Base-by-base conservation (phyloP, 345 rosid genomes). In the Eucalyptus cloeziana region DNA sequence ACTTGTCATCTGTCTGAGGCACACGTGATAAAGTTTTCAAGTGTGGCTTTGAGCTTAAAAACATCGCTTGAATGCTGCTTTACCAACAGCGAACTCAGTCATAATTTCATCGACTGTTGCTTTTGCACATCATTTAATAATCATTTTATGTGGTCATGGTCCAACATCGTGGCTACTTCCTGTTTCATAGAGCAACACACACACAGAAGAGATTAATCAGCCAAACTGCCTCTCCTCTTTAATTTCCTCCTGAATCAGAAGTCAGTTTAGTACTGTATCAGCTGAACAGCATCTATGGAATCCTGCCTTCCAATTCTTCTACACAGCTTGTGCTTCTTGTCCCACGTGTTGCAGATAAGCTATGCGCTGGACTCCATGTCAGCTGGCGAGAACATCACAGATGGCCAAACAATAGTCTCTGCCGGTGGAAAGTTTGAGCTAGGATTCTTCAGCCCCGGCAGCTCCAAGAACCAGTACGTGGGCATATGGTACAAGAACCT, bases 401-500 rank as follows among this genome's bases (percentile, higher is more conserved):
- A 86, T 40, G 87, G 64, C 33, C 87, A 89, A 10, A 89, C 89
- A 4, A 54, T 90, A 12, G 67, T 88, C 37, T 90, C 91, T 4
- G 31, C 94, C n/a, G n/a, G n/a, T n/a, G n/a, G n/a, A n/a, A n/a
- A n/a, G n/a, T n/a, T n/a, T n/a, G n/a, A n/a, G n/a, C n/a, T n/a
- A n/a, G n/a, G n/a, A n/a, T n/a, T n/a, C n/a, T n/a, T n/a, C n/a
- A n/a, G n/a, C n/a, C n/a, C n/a, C n/a, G n/a, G n/a, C n/a, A n/a
- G n/a, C n/a, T n/a, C n/a, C 22, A 54, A 40, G 40, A 90, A 89
- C 13, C 86, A 89, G 80, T 92, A 92, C n/a, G 43, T 92, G 24
- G 93, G 93, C 40, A 88, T 91, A 12, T 92, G 91, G 92, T 91
- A 81, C 92, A 93, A 91, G 89, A 89, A 83, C 43, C 83, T 91